Conservation (phyloP, 2,329 filamentous ascomycete species). For the Drechslerella dactyloides region DNA sequence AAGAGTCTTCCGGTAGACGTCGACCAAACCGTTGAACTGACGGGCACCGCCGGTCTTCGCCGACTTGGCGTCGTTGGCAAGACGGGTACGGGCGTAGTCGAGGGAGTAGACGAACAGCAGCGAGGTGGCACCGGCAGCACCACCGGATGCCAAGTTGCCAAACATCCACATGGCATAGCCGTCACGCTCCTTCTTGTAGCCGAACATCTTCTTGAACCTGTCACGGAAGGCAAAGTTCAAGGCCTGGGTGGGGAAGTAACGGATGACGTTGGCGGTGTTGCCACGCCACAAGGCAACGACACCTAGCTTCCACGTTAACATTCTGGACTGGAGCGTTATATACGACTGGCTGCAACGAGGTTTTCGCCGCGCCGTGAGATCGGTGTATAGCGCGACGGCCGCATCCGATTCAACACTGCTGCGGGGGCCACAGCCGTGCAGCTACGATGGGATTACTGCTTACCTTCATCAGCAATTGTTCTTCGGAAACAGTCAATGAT, state of each 20-base stretch:
- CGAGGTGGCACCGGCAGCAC: constrained; percentile 99
- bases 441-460: constrained; percentile 5
- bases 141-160: constrained; percentile 99
- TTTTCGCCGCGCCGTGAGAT: background rate
- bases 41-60: constrained; percentile 95
- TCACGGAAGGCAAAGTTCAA: constrained; percentile 99
- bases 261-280: constrained; percentile 99
- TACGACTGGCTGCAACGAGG: background rate
- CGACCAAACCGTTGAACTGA: constrained; percentile 99
- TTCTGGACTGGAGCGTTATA: background rate
- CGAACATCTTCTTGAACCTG: constrained; percentile 99
- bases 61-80: constrained; percentile 99
- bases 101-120: constrained; percentile 99
- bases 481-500: constrained; percentile 95
- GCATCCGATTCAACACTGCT: background rate
- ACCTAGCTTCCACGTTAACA: constrained; percentile 40
- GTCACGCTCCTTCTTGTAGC: constrained; percentile 99
- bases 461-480: constrained; percentile 86
- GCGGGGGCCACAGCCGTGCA: background rate
- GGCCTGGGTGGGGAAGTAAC: constrained; percentile 99
- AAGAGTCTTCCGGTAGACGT: constrained; percentile 99
- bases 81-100: constrained; percentile 99
- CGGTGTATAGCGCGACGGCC: background rate
- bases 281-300: constrained; percentile 95
- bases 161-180: constrained; percentile 99